phyloP scores from a whole-genome alignment of 2,329 filamentous ascomycete genomes.

The Diaporthe destruens region DNA sequence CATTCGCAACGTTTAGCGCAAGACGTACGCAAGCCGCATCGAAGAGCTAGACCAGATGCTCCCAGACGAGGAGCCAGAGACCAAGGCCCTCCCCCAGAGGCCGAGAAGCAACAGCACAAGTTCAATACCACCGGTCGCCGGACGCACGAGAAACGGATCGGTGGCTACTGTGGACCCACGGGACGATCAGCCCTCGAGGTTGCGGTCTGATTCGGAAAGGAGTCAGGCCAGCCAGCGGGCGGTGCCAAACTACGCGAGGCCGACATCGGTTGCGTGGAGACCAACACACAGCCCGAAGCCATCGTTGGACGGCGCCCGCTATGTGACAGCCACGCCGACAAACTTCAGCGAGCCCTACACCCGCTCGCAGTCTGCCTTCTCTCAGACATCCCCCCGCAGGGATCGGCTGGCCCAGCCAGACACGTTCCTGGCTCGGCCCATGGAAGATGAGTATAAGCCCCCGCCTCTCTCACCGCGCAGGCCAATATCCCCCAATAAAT shows the following conservation, averaged over 20 bases:
- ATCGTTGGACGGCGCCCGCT: constrained; percentile 45
- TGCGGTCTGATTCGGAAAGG: constrained; percentile 57
- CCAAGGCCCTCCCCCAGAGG: constrained; percentile 81
- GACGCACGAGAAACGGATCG: constrained; percentile 44
- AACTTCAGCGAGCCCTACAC: constrained; percentile 50
- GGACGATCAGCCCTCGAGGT: constrained; percentile 51
- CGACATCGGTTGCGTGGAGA: constrained; percentile 44
- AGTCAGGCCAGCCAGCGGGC: constrained; percentile 45
- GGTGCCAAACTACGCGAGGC: constrained; percentile 46
- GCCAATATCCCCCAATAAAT: constrained; percentile 60
- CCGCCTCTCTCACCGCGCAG: constrained; percentile 78
- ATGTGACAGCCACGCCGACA: constrained; percentile 46
- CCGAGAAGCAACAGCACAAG: constrained; percentile 66
- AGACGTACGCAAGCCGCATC: constrained; percentile 91
- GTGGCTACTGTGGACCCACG: constrained; percentile 5
- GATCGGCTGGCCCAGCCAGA: constrained; percentile 49
- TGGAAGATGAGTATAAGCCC: constrained; percentile 73
- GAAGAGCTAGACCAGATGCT: constrained; percentile 84
- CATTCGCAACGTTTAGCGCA: constrained; percentile 68
- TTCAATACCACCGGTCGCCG: constrained; percentile 54
- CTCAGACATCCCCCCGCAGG: constrained; percentile 59
- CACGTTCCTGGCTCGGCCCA: constrained; percentile 60
- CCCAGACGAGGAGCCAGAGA: constrained; percentile 65
- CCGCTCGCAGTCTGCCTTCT: constrained; percentile 66
- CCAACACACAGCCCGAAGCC: constrained; percentile 45